phyloP scores from a whole-genome alignment of 495 filamentous ascomycete genomes.

The Staphylotrichum longicolle region DNA sequence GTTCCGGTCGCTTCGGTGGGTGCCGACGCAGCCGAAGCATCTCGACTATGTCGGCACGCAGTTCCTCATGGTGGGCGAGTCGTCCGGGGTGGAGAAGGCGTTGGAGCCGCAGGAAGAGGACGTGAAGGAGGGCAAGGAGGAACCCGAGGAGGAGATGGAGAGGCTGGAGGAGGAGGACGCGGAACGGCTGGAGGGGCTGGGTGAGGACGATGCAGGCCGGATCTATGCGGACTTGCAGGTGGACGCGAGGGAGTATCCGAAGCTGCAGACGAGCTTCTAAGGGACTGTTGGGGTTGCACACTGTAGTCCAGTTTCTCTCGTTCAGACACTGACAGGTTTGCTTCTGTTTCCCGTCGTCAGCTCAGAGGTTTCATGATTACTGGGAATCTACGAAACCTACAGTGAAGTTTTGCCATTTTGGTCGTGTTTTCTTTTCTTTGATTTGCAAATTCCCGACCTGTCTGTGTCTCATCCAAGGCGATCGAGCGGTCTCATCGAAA shows the following conservation, averaged over 20 bases:
- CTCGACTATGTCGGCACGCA: conserved; percentile 78
- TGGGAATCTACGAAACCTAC: too few relatives aligned
- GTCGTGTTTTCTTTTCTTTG: too few relatives aligned
- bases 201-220: conserved; percentile 38
- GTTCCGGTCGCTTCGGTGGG: conserved; percentile 73
- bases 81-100: conserved; percentile 61
- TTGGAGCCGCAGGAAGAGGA: conserved; percentile 57
- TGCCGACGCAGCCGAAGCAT: conserved; percentile 68
- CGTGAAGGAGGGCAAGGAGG: conserved; percentile 53
- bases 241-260: conserved; percentile 41
- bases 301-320: too few relatives aligned
- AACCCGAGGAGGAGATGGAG: conserved; percentile 54
- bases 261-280: conserved; percentile 44
- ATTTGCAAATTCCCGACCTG: too few relatives aligned
- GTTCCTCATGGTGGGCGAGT: conserved; percentile 78
- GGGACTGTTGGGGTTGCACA: too few relatives aligned
- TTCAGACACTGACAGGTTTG: too few relatives aligned
- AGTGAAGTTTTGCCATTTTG: too few relatives aligned
- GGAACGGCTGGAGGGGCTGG: conserved; percentile 39
- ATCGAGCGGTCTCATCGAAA: too few relatives aligned
- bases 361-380: too few relatives aligned
- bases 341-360: too few relatives aligned
- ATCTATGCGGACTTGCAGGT: conserved; percentile 45
- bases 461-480: too few relatives aligned
- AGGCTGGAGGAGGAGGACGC: conserved; percentile 46